Percentiles rank a stretch among this genome's conserved stretches.
These are phyloP conservation scores for Neurospora sp. DNA, from an alignment of 495 filamentous ascomycete species.

Conservation along the genomic window DNA sequence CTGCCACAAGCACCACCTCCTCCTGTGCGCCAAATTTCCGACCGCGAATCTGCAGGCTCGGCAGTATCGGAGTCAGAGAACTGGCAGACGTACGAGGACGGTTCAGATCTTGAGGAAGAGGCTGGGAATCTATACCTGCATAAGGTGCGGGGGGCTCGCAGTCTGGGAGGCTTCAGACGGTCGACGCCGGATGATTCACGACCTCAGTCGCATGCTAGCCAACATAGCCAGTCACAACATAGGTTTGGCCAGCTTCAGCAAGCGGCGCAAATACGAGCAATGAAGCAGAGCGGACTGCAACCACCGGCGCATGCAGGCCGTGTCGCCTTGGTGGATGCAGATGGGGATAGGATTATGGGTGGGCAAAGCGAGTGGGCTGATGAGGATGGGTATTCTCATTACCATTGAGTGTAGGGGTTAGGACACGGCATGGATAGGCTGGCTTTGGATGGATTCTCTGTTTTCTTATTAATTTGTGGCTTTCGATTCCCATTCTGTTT, in stretches of 20 bases:
- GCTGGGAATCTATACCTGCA: constrained; percentile 67
- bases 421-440: background rate
- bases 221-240: background rate
- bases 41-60: constrained; percentile 56
- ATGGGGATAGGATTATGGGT: constrained; percentile 41
- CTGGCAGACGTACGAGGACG: constrained; percentile 88
- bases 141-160: constrained; percentile 53
- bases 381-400: constrained; percentile 37
- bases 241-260: background rate
- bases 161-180: constrained; percentile 33
- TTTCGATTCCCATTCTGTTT: background rate
- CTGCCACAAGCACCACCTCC: constrained; percentile 23
- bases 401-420: background rate
- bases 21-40: constrained; percentile 54
- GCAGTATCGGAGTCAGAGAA: constrained; percentile 76
- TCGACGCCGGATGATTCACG: constrained; percentile 33
- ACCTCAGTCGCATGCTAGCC: constrained; percentile 8
- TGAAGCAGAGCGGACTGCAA: constrained; percentile 34
- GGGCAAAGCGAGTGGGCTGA: constrained; percentile 47
- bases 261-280: constrained; percentile 8
- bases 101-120: constrained; percentile 63
- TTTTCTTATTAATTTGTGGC: background rate
- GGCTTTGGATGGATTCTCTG: background rate
- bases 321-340: constrained; percentile 27
- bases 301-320: constrained; percentile 23